Percentiles rank a stretch among this genome's conserved stretches.
Conservation (phyloP, 2,329 filamentous ascomycete species). For the Teratosphaeria zuluensis region DNA sequence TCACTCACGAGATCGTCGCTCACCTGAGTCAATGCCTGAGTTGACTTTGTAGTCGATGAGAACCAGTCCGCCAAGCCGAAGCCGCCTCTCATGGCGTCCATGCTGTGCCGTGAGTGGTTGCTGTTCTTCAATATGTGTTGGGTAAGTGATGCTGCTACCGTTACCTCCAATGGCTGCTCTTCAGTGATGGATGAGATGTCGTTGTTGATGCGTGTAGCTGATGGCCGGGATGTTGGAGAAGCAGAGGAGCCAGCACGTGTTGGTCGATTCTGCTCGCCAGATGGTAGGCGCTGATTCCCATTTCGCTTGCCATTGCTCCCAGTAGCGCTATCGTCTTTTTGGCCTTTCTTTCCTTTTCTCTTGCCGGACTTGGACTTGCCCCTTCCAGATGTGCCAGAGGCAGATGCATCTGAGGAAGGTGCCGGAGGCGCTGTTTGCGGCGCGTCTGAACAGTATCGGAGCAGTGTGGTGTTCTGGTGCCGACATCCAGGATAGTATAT, state of each 20-base stretch:
- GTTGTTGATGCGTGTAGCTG: background rate
- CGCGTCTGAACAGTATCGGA: background rate
- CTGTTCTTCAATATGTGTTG: background rate
- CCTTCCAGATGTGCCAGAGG: background rate
- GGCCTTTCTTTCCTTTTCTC: background rate
- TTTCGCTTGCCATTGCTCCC: background rate
- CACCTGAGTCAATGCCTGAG: background rate
- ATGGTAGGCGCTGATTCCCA: background rate
- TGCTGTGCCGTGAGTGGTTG: background rate
- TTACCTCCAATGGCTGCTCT: background rate
- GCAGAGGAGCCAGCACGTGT: background rate
- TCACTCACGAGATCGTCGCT: background rate
- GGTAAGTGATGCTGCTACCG: background rate
- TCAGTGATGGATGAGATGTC: background rate
- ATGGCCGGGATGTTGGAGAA: background rate
- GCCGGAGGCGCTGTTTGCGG: background rate
- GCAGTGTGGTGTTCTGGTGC: conserved; percentile 19
- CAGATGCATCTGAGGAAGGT: background rate
- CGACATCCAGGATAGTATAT: conserved; percentile 21
- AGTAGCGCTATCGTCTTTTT: background rate
- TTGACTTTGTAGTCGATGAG: background rate
- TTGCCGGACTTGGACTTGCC: background rate
- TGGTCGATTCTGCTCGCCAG: background rate
- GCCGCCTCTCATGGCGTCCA: background rate
- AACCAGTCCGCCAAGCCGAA: background rate